phyloP scores from a whole-genome alignment of 345 rosid species.

The Murraya paniculata region DNA sequence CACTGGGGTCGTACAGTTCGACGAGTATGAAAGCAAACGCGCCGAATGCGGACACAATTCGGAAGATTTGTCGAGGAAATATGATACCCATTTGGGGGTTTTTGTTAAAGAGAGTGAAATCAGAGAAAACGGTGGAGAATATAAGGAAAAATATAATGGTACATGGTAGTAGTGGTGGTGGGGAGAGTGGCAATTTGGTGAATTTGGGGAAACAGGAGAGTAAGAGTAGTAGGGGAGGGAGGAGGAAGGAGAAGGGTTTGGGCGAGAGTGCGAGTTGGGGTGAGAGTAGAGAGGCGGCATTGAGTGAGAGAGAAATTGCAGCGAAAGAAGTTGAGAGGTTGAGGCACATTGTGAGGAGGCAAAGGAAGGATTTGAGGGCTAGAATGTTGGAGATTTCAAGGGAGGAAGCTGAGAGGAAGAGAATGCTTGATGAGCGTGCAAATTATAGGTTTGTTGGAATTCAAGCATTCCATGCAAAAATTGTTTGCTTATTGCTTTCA shows the following conservation, averaged over 20 bases:
- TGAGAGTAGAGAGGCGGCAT: slow-evolving; percentile 63
- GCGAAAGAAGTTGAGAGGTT: slow-evolving; percentile 78
- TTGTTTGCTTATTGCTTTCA: neutral
- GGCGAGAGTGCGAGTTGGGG: slow-evolving; percentile 31
- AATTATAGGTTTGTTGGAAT: slow-evolving; percentile 60
- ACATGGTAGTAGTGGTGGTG: slow-evolving; percentile 46
- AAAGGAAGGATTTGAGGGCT: slow-evolving; percentile 78
- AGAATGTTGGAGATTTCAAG: slow-evolving; percentile 89
- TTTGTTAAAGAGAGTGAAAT: slow-evolving; percentile 67
- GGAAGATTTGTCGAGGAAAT: slow-evolving; percentile 80
- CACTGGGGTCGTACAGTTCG: slow-evolving; percentile 62
- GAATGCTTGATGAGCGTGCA: slow-evolving; percentile 87
- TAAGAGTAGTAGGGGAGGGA: slow-evolving; percentile 39
- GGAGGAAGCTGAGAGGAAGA: slow-evolving; percentile 91
- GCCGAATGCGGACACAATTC: slow-evolving; percentile 63
- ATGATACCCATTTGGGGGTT: slow-evolving; percentile 80
- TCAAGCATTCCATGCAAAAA: neutral
- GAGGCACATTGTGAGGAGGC: slow-evolving; percentile 72
- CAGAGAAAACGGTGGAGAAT: slow-evolving; percentile 78
- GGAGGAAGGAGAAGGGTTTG: slow-evolving; percentile 55
- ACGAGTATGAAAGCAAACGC: slow-evolving; percentile 47
- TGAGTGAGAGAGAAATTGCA: slow-evolving; percentile 68
- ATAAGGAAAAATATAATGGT: slow-evolving; percentile 74
- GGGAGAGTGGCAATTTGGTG: slow-evolving; percentile 29
- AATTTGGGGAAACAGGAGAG: slow-evolving; percentile 51